These are phyloP conservation scores for Heliamphora pulchella DNA, from an alignment of 179 eudicot species.

Conservation along the genomic window DNA sequence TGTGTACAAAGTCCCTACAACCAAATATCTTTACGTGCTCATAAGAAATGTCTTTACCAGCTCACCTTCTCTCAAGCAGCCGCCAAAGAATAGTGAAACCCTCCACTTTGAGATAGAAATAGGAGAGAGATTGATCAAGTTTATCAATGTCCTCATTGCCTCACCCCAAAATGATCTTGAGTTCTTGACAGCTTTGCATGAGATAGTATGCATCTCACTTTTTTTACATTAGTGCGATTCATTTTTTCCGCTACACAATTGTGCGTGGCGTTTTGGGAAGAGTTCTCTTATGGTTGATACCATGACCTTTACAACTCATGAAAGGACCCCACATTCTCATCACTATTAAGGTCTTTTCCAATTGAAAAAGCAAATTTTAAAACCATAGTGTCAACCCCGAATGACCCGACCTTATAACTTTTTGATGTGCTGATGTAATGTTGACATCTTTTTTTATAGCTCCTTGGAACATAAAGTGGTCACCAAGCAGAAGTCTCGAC, in stretches of 20 bases:
- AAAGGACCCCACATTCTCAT: background rate
- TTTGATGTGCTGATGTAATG: too few species aligned
- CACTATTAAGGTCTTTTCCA: background rate
- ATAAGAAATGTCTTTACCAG: background rate
- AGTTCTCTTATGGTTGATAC: background rate
- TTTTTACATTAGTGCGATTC: background rate
- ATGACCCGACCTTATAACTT: too few species aligned
- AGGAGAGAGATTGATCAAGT: background rate
- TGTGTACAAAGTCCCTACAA: background rate
- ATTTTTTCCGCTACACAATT: background rate
- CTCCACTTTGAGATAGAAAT: too few species aligned
- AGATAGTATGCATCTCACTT: background rate
- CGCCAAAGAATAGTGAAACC: background rate
- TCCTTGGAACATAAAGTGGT: too few species aligned
- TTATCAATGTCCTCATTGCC: background rate
- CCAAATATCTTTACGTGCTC: slow-evolving; percentile 1
- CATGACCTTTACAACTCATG: background rate
- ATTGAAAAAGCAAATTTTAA: too few species aligned
- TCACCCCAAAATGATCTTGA: background rate
- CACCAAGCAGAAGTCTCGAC: too few species aligned
- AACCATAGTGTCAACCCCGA: too few species aligned
- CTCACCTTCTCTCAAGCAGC: background rate
- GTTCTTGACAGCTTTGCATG: background rate
- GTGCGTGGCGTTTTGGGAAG: background rate
- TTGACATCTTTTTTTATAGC: too few species aligned